These are phyloP conservation scores for Delphinella strobiligena DNA, from an alignment of 2,329 filamentous ascomycete species.

Conservation along the genomic window DNA sequence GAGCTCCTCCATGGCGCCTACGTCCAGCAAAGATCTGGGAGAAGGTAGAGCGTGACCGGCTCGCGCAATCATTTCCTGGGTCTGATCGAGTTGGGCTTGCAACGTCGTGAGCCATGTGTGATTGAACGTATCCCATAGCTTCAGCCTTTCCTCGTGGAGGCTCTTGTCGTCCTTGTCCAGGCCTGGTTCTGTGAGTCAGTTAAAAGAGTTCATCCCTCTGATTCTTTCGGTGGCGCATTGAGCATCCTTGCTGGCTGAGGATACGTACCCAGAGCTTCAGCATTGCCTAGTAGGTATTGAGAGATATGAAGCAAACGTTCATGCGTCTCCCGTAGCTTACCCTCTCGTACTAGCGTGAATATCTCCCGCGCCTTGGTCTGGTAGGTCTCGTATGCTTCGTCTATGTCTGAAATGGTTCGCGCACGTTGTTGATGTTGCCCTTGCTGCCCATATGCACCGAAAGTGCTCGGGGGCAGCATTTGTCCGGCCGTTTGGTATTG, in stretches of 20 bases:
- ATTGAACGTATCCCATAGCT: slow-evolving; percentile 91
- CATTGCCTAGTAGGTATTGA: slow-evolving; percentile 54
- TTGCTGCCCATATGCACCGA: slow-evolving; percentile 13
- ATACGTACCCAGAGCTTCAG: slow-evolving; percentile 51
- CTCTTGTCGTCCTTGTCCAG: slow-evolving; percentile 72
- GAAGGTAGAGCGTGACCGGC: slow-evolving; percentile 42
- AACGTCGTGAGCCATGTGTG: slow-evolving; percentile 76
- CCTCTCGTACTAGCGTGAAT: slow-evolving; percentile 58
- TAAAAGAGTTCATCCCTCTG: background rate
- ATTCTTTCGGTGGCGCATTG: too few species aligned
- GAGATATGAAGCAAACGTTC: slow-evolving; percentile 49
- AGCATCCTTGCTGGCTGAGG: too few species aligned
- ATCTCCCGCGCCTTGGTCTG: slow-evolving; percentile 46
- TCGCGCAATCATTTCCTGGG: slow-evolving; percentile 45
- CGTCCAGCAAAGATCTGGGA: slow-evolving; percentile 53
- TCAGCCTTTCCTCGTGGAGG: slow-evolving; percentile 63
- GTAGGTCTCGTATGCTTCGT: slow-evolving; percentile 57
- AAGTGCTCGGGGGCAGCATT: background rate
- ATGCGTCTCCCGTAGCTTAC: slow-evolving; percentile 48
- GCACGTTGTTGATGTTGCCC: slow-evolving; percentile 29
- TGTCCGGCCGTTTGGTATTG: background rate
- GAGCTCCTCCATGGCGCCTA: slow-evolving; percentile 62
- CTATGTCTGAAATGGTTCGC: slow-evolving; percentile 25
- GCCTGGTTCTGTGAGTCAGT: slow-evolving; percentile 37
- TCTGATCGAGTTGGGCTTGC: slow-evolving; percentile 71